Base-by-base conservation (phyloP, 2,329 filamentous ascomycete genomes). In the Pseudogymnoascus sp. region DNA sequence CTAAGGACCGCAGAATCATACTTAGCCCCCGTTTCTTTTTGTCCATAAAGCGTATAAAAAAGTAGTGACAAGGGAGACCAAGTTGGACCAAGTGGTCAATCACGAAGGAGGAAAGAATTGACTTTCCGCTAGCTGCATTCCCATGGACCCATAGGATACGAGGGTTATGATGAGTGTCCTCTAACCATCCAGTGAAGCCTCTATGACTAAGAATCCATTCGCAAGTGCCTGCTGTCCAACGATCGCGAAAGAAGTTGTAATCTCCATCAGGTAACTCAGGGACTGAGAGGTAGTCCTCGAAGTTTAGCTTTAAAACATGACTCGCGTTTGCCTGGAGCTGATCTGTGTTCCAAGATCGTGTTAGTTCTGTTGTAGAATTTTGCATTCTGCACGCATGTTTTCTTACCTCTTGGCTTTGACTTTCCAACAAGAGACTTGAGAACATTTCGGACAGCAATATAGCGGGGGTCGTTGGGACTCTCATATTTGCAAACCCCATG, bases 401-500 rank as follows among this genome's bases (percentile, higher is more conserved):
- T 40, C 14, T 14, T 46, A 46, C 41, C 19, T 24, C 11, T 46
- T 14, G 11, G n/a, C 7, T 46, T 24, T 24, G 22, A 46, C 22
- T 24, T 12, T 46, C 6, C 5, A 24, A 46, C 11, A 12, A 46
- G 19, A 1, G 41, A 46, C 33, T 19, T 16, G 4, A 59, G 19
- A 4, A 59, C 14, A 60, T 75, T 72, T 40, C 71, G 63, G 1
- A 77, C 69, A 6, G 66, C 63, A 2, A 70, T 61, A 56, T 80
- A 80, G 60, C 75, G 75, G 0, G 72, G 64, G 65, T 75, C 73
- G 2, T 59, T 5, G 3, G 50, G 61, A 38, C 43, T 66, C 2
- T 61, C 35, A 63, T 68, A 76, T 63, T 74, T 75, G 67, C 71
- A 73, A 6, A 76, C 68, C 11, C 33, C 56, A 24, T 71, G 71